Evolutionary conservation across 139 green algal genomes (phyloP), one percentile per base, ranked within the genome.

Genomic region (Astrephomene gubernaculifera): DNA sequence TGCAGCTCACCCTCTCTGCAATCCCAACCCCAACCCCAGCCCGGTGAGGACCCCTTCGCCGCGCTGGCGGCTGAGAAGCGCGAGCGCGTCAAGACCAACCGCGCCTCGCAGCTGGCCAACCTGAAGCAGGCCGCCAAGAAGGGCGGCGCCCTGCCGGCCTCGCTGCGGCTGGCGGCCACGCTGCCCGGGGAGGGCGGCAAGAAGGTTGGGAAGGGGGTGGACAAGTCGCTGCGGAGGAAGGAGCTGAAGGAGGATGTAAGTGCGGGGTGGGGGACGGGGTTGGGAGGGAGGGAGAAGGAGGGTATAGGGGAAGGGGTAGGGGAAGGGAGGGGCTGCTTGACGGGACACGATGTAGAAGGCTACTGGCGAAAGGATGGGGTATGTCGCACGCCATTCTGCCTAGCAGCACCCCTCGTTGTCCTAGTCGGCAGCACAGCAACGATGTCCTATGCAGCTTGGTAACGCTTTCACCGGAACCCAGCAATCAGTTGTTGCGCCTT

Each of bases 41-140:
- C 70, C 39, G 95, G 94, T 10, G 95, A 96, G 85, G 97, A 99
- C 76, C 97, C 97, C 7, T 99, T 99, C 85, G 92, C 92, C 0
- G 71, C 86, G 45, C 61, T 95, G 86, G 86, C 86, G 25, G 61
- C 88, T 29, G 93, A 96, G 61, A 97, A 97, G 92, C 94, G 93
- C 74, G 92, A 95, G 81, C 89, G 95, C 2, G 89, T 98, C 38
- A 90, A 89, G 61, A 93, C 89, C 41, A 94, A 99, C 78, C 65
- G 91, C 17, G 88, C 92, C 71, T 81, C 89, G 61, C 93, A 97
- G 91, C 41, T 95, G 76, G 89, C 87, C 3, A 99, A 99, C 71
- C 68, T 97, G 0, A 95, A 98, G 90, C 74, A 87, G 10, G 91
- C 80, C 0, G 81, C 80, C 63, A 96, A 96, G 79, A 63, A 45